Conservation (phyloP, 2,329 filamentous ascomycete species). For the Xylogone sp. region DNA sequence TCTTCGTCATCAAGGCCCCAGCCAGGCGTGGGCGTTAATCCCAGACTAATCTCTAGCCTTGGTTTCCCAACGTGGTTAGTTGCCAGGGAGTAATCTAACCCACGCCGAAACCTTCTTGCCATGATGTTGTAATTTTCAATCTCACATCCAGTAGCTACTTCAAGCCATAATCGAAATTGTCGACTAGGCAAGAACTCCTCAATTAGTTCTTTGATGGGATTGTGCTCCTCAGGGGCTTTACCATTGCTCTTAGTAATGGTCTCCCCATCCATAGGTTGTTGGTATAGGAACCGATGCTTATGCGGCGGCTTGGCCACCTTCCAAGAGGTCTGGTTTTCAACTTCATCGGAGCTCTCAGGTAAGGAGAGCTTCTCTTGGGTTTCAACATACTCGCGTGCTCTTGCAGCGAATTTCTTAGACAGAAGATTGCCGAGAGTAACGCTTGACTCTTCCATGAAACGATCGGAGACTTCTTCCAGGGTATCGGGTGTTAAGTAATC, state of each 20-base stretch:
- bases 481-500: constrained; percentile 91
- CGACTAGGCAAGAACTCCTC: constrained; percentile 79
- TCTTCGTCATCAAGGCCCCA: constrained; percentile 73
- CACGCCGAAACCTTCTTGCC: constrained; percentile 82
- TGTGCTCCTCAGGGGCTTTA: constrained; percentile 31
- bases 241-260: constrained; percentile 12
- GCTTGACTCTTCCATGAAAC: constrained; percentile 79
- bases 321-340: constrained; percentile 59
- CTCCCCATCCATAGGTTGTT: constrained; percentile 47
- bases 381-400: constrained; percentile 68
- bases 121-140: constrained; percentile 73
- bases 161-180: constrained; percentile 87
- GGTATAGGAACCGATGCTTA: constrained; percentile 90
- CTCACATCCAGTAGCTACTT: constrained; percentile 72
- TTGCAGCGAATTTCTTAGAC: constrained; percentile 69
- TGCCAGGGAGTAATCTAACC: constrained; percentile 88
- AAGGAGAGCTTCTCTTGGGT: constrained; percentile 52
- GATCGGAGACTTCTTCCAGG: constrained; percentile 73
- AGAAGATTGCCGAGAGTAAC: constrained; percentile 79
- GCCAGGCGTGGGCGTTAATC: constrained; percentile 77
- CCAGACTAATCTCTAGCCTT: constrained; percentile 81
- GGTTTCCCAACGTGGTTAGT: constrained; percentile 76
- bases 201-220: constrained; percentile 72
- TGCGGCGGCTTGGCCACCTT: constrained; percentile 82
- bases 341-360: constrained; percentile 44